phyloP scores from a whole-genome alignment of 2,329 filamentous ascomycete species.

The Exophiala mesophila region DNA sequence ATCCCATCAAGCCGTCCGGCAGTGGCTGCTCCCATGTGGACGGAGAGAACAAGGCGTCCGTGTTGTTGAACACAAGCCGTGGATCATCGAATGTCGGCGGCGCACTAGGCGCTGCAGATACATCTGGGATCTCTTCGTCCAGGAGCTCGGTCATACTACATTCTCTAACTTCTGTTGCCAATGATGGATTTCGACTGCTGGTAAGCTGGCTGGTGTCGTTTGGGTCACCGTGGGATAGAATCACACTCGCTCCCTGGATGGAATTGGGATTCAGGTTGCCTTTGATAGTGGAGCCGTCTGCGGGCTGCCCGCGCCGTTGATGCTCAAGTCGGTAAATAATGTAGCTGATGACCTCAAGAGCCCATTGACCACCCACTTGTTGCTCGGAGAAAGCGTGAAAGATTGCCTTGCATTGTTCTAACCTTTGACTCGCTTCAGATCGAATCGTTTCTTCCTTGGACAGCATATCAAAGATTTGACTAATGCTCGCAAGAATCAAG shows the following conservation, averaged over 20 bases:
- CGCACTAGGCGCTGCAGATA: neutral
- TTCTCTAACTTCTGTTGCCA: neutral
- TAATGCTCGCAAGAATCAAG: conserved; percentile 7
- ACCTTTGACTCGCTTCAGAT: conserved; percentile 1
- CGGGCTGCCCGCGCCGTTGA: too few relatives aligned
- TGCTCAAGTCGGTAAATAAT: neutral
- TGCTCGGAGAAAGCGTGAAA: conserved; percentile 1
- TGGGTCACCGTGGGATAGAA: neutral
- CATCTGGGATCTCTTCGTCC: too few relatives aligned
- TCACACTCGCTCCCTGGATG: too few relatives aligned
- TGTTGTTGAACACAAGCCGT: neutral
- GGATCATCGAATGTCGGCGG: too few relatives aligned
- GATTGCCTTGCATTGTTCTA: conserved; percentile 18
- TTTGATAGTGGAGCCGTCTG: too few relatives aligned
- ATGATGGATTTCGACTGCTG: neutral
- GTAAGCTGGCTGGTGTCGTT: neutral
- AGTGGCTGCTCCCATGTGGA: neutral
- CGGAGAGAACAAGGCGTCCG: neutral
- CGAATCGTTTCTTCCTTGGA: conserved; percentile 7
- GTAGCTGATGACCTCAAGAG: neutral
- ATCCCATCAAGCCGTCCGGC: neutral
- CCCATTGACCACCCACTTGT: neutral
- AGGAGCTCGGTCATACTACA: neutral
- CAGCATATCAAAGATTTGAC: conserved; percentile 8
- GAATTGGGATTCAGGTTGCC: too few relatives aligned